Base-by-base conservation (phyloP, 2,329 filamentous ascomycete species). In the Epichloe brachyelytri region DNA sequence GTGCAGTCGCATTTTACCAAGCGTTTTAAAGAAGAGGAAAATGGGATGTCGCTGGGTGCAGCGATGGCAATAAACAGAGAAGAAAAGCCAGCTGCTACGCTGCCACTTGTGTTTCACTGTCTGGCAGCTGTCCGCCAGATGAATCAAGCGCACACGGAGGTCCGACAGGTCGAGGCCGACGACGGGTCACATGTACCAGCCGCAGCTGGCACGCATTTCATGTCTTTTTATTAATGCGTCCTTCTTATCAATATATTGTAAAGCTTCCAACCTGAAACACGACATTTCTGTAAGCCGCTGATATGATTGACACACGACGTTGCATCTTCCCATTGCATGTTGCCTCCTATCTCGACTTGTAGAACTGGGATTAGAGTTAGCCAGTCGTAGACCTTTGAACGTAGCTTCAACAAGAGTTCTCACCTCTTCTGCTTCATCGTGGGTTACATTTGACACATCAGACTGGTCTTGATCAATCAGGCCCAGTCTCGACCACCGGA, bases 341-440 rank as follows among this genome's bases (percentile, higher is more conserved):
- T 49, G 6, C n/a, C 20, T 33, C n/a, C 26, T 44, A 68, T 48
- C 60, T 63, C n/a, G 63, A 64, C 49, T 63, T 68, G 56, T 67
- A 69, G 54, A 69, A 69, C 67, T 69, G 47, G 44, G 34, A 26
- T 7, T 38, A 34, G 46, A 12, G 57, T 68, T 54, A 68, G 63
- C 51, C 11, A 36, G 38, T 48, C 7, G 14, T 15, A 45, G 15
- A 40, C 38, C 7, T 47, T 8, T 2, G 2, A 17, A 33, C 19
- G 12, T 46, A 11, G 41, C n/a, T 45, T 43, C 3, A 17, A 37
- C 38, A 3, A 30, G n/a, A 33, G 34, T 40, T 48, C 67, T 62
- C 57, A 79, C 78, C 71, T 80, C 74, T 49, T 73, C 77, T n/a
- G 85, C 88, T 59, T 90, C 84, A 43, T 86, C 80, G 48, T 80